Percentiles rank a stretch among this genome's conserved stretches.
Evolutionary conservation across 1,139 yeast species (phyloP).

Genomic region (Pichia sp.): DNA sequence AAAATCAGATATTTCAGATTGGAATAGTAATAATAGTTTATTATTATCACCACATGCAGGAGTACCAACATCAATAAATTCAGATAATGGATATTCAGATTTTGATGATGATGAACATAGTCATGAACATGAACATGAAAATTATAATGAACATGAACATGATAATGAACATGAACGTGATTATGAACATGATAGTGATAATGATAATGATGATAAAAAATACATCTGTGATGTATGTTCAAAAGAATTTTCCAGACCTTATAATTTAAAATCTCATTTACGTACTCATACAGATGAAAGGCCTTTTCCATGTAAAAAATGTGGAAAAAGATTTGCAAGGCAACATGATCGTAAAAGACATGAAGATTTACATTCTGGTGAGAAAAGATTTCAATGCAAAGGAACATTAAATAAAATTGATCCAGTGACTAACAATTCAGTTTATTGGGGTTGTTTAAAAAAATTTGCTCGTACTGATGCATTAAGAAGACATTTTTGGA

Average conservation of each 20-base stretch:
- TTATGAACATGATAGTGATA: slow-evolving; percentile 1
- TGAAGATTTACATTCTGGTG: slow-evolving; percentile 89
- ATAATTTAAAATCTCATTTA: slow-evolving; percentile 84
- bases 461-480: slow-evolving; percentile 96
- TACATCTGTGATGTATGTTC: slow-evolving; percentile 83
- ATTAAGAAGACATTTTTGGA: slow-evolving; percentile 84
- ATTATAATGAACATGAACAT: slow-evolving; percentile 9
- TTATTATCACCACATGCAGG: slow-evolving; percentile 1
- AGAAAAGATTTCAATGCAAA: slow-evolving; percentile 77
- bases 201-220: slow-evolving; percentile 27
- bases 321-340: slow-evolving; percentile 93
- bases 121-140: slow-evolving; percentile 1
- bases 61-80: slow-evolving; percentile 3
- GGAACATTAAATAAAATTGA: slow-evolving; percentile 51
- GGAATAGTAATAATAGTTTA: not conserved
- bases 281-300: slow-evolving; percentile 93
- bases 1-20: not conserved
- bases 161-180: not conserved
- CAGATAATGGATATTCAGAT: slow-evolving; percentile 3
- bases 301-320: slow-evolving; percentile 78
- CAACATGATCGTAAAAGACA: slow-evolving; percentile 94
- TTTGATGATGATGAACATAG: slow-evolving; percentile 1
- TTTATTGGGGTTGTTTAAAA: slow-evolving; percentile 83
- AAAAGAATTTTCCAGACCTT: slow-evolving; percentile 84
- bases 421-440: too few species aligned